Evolutionary conservation across 2,329 filamentous ascomycete genomes (phyloP).

Genomic region (Hymenoscyphus albidus): DNA sequence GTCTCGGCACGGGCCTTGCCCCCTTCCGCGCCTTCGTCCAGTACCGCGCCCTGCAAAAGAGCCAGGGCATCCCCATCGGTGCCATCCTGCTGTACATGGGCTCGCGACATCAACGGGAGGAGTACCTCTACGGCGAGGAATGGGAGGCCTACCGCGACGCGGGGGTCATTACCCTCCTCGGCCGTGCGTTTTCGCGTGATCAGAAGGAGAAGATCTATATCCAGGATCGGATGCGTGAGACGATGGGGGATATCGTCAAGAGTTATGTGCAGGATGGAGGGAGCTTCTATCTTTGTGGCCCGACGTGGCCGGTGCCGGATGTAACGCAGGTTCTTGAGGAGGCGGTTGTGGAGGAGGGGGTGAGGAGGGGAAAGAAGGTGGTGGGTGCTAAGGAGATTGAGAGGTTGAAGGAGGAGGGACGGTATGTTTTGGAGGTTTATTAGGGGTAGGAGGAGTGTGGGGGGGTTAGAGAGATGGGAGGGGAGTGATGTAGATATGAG

Average conservation of each 20-base stretch:
- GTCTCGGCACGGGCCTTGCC: constrained; percentile 93
- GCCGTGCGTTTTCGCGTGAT: constrained; percentile 91
- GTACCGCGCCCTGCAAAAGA: constrained; percentile 96
- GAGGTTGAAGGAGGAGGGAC: constrained; percentile 86
- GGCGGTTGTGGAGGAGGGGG: constrained; percentile 75
- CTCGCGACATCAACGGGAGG: constrained; percentile 93
- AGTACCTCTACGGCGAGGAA: constrained; percentile 98
- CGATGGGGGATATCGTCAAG: constrained; percentile 73
- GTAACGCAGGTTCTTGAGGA: constrained; percentile 92
- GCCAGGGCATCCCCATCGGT: constrained; percentile 93
- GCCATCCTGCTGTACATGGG: constrained; percentile 94
- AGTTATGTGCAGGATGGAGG: constrained; percentile 86
- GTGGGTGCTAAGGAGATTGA: constrained; percentile 91
- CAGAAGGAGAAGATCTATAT: constrained; percentile 99
- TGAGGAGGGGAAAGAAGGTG: constrained; percentile 70
- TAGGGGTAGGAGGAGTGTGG: constrained; percentile 41
- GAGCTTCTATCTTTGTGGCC: constrained; percentile 94
- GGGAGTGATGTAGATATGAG: neutral
- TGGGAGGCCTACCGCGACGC: constrained; percentile 98
- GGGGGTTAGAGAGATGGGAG: neutral
- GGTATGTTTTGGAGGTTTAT: constrained; percentile 97
- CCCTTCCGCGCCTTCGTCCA: constrained; percentile 99
- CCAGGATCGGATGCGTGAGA: constrained; percentile 95
- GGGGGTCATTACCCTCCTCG: constrained; percentile 90
- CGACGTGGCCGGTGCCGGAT: constrained; percentile 97